These are phyloP conservation scores for Acmispon strigosus DNA, from an alignment of 306 rosid genomes.

Conservation along the genomic window DNA sequence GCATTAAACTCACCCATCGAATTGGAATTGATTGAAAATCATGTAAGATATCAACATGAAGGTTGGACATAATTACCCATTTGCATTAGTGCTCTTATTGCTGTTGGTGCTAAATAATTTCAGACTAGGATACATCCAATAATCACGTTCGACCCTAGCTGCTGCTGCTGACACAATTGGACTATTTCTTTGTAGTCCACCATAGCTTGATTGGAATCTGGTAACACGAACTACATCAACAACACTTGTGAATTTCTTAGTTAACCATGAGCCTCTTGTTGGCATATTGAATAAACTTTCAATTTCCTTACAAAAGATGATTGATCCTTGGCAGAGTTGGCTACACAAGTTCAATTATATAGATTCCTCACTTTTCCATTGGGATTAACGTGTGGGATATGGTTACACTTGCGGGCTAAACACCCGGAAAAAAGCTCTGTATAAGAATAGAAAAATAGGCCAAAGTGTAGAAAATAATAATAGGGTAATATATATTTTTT, in stretches of 20 bases:
- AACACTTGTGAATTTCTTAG: constrained; percentile 27
- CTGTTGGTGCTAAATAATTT: constrained; percentile 29
- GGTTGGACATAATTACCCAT: constrained; percentile 15
- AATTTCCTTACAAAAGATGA: constrained; percentile 11
- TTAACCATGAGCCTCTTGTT: constrained; percentile 24
- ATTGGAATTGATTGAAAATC: not conserved
- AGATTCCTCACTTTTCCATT: not conserved
- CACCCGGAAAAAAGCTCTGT: not conserved
- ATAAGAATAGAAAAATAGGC: not conserved
- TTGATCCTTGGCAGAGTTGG: not conserved
- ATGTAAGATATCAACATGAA: not conserved
- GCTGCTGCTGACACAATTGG: constrained; percentile 1
- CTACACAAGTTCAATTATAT: not conserved
- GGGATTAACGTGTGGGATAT: constrained; percentile 23
- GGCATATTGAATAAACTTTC: constrained; percentile 21
- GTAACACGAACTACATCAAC: constrained; percentile 14
- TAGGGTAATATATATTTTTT: too few species aligned
- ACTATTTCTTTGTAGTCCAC: not conserved
- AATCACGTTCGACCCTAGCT: not conserved
- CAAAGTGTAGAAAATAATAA: not conserved
- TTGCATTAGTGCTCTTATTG: constrained; percentile 17
- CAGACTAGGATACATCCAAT: constrained; percentile 14
- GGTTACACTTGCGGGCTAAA: constrained; percentile 11
- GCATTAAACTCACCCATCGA: not conserved
- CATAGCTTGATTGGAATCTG: constrained; percentile 11